Conservation (phyloP, 2,329 filamentous ascomycete species). For the Amphichorda felina region DNA sequence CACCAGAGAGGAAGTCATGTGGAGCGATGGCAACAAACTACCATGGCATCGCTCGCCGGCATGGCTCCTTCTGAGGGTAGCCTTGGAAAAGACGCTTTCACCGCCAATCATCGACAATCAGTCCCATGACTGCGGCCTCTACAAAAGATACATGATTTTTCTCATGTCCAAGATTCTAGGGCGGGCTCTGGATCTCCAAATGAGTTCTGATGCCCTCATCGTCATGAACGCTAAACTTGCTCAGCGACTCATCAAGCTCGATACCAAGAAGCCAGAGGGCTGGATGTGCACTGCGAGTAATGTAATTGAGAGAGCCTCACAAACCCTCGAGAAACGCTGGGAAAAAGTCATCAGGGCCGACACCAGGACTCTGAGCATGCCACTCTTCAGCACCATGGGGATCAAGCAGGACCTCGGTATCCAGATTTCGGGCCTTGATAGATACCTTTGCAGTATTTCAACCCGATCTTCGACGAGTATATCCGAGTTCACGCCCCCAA, state of each 20-base stretch:
- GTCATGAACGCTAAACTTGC: conserved; percentile 31
- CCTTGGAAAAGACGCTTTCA: conserved; percentile 23
- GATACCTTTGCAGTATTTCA: too few relatives aligned
- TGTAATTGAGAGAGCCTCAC: not conserved
- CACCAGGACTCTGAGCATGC: not conserved
- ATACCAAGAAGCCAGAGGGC: not conserved
- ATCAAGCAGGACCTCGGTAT: too few relatives aligned
- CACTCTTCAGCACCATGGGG: not conserved
- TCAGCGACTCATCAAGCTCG: conserved; percentile 28
- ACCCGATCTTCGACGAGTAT: too few relatives aligned
- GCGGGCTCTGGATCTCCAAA: conserved; percentile 3
- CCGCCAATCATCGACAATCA: too few relatives aligned
- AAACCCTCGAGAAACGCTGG: not conserved
- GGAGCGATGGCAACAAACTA: conserved; percentile 8
- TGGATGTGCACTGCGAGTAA: conserved; percentile 5
- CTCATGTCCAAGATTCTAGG: conserved; percentile 26
- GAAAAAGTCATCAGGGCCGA: not conserved
- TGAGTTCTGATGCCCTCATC: conserved; percentile 17
- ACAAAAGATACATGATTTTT: conserved; percentile 39
- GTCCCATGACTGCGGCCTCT: conserved; percentile 12
- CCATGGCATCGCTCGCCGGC: conserved; percentile 30
- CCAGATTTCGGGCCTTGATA: too few relatives aligned
- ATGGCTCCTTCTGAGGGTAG: conserved; percentile 41
- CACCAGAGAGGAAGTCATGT: conserved; percentile 41
- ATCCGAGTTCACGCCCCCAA: too few relatives aligned